These are phyloP conservation scores for Clohesyomyces aquaticus DNA, from an alignment of 495 filamentous ascomycete genomes.

Conservation along the genomic window DNA sequence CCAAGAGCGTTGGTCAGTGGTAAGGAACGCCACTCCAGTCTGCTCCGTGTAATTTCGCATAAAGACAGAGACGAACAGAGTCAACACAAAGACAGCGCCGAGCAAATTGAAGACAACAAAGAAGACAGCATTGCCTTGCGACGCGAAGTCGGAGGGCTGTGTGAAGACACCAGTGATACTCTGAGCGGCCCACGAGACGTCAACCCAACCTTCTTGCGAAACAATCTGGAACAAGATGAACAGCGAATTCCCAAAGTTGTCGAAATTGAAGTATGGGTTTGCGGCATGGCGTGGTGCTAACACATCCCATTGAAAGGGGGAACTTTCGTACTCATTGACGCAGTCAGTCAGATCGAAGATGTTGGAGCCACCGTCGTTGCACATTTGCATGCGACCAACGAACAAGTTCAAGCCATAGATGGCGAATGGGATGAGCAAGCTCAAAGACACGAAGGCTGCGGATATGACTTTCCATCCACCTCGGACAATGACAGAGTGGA, in stretches of 20 bases:
- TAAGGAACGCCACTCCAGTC: constrained; percentile 95
- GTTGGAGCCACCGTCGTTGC: constrained; percentile 68
- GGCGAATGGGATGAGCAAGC: constrained; percentile 92
- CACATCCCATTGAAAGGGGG: constrained; percentile 80
- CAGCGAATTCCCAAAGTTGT: constrained; percentile 86
- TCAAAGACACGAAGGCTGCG: constrained; percentile 90
- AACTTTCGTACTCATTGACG: constrained; percentile 76
- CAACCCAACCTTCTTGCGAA: constrained; percentile 95
- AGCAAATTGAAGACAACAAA: constrained; percentile 97
- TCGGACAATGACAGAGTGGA: constrained; percentile 92
- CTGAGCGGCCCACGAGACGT: constrained; percentile 83
- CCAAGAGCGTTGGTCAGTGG: constrained; percentile 96
- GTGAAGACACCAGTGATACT: constrained; percentile 74
- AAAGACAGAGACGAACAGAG: constrained; percentile 97
- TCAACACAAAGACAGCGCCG: constrained; percentile 95
- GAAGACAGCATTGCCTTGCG: constrained; percentile 87
- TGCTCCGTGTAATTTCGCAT: constrained; percentile 99
- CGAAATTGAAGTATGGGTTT: constrained; percentile 90
- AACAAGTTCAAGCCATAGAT: constrained; percentile 95
- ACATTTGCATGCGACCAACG: constrained; percentile 74
- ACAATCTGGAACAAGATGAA: constrained; percentile 99
- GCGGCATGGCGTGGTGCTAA: constrained; percentile 76
- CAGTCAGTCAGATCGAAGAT: constrained; percentile 70
- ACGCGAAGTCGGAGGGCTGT: constrained; percentile 68
- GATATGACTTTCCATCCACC: constrained; percentile 89